A percentile compares a stretch with the other conserved stretches of the same genome.
These are phyloP conservation scores for Anthracocystis setariae DNA, from an alignment of 1,284 basidiomycete genomes.

Conservation along the genomic window DNA sequence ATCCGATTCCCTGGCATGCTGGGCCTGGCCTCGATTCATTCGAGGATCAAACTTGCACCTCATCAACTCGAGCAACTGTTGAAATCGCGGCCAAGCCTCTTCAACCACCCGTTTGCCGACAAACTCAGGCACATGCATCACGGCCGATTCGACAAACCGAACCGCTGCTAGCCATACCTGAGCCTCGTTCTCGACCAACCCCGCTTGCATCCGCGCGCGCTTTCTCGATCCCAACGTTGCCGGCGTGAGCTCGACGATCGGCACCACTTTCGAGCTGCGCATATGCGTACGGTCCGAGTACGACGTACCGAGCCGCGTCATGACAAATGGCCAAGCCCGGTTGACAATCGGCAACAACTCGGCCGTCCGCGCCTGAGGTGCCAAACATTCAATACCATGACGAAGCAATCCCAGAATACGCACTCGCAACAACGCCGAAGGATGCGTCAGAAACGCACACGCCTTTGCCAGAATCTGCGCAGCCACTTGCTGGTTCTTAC, in stretches of 20 bases:
- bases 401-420: slow-evolving; percentile 42
- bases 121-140: slow-evolving; percentile 42
- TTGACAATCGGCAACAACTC: slow-evolving; percentile 61
- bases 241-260: slow-evolving; percentile 32
- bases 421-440: slow-evolving; percentile 40
- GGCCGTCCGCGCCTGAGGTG: slow-evolving; percentile 34
- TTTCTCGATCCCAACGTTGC: background rate
- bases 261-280: slow-evolving; percentile 1
- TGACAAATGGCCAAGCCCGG: slow-evolving; percentile 59
- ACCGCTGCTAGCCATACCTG: slow-evolving; percentile 56
- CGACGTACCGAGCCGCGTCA: slow-evolving; percentile 53
- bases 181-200: slow-evolving; percentile 44
- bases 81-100: slow-evolving; percentile 61
- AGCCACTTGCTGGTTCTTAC: slow-evolving; percentile 39
- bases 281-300: slow-evolving; percentile 13
- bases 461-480: slow-evolving; percentile 40
- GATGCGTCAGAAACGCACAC: slow-evolving; percentile 42
- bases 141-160: slow-evolving; percentile 40
- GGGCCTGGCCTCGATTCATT: background rate
- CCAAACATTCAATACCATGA: slow-evolving; percentile 45
- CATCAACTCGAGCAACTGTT: slow-evolving; percentile 31
- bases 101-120: slow-evolving; percentile 51
- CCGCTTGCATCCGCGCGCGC: slow-evolving; percentile 10
- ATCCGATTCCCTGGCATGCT: background rate
- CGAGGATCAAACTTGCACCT: slow-evolving; percentile 30